Conservation (phyloP, 139 green algal species). For the Chlamydomonas incerta region DNA sequence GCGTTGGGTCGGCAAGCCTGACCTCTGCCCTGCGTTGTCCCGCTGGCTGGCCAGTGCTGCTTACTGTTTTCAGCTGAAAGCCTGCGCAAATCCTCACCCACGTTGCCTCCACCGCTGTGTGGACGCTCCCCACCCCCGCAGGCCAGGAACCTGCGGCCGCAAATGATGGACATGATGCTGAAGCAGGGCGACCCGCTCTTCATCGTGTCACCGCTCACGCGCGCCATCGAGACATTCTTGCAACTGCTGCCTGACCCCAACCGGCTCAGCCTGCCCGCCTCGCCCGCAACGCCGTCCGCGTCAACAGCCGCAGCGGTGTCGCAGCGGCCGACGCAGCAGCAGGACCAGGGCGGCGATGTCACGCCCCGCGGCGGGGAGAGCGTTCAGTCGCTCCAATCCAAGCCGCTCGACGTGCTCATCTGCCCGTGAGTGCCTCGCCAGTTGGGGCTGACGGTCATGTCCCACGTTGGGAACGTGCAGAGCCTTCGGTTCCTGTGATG, state of each 20-base stretch:
- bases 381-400: neutral
- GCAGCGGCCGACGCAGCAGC: neutral
- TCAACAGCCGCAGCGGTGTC: no score
- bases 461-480: no score
- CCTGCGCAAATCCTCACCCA: no score
- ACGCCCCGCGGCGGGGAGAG: neutral
- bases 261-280: neutral
- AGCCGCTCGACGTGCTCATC: neutral
- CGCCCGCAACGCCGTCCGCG: neutral
- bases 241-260: conserved; percentile 37
- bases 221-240: conserved; percentile 51
- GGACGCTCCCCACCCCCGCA: no score
- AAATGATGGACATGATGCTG: conserved; percentile 29
- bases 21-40: no score
- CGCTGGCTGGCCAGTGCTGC: no score
- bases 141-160: conserved; percentile 18
- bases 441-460: no score
- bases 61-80: no score
- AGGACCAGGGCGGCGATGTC: neutral
- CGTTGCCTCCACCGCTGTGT: no score
- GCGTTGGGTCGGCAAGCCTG: neutral
- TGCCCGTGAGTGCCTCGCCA: neutral
- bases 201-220: conserved; percentile 47
- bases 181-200: conserved; percentile 54
- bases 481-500: no score